Evolutionary conservation across 768 basidiomycete genomes (phyloP), one percentile per base, ranked within the genome.

Genomic region (Suillus plorans): DNA sequence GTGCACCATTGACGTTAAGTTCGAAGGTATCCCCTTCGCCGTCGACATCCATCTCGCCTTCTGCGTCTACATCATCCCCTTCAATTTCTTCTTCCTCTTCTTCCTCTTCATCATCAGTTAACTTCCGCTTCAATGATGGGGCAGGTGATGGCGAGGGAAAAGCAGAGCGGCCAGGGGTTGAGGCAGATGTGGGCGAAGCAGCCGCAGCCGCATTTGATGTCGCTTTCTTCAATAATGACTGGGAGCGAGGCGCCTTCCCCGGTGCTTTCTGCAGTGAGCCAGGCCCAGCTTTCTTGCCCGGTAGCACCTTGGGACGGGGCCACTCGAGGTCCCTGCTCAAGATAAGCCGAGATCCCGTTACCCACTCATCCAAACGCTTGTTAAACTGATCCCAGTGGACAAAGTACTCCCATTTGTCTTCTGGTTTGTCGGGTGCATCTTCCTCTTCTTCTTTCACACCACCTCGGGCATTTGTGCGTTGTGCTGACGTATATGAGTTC

Each of bases 341-440:
- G 49, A 99, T 85, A 63, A 99, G 85, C 47, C 97, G 87, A 1
- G 92, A 90, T 18, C 92, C 94, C 16, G 91, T 80, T 28, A 99
- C 90, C 97, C 97, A 99, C 62, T 97, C 97, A 74, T 99, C 97
- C 47, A 99, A 82, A 67, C 97, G 95, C 77, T 99, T 99, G 82
- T 99, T 99, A 85, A 98, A 99, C 68, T 94, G 88, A 70, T 98
- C 95, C 90, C 97, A 99, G 73, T 99, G 97, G 22, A 99, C 94
- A 73, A 99, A 99, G 81, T 89, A 99, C 76, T 99, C 96, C 76
- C 87, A 85, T 70, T 91, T 89, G 75, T 95, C 93, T 71, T 90
- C 89, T 10, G 86, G 84, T 64, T 84, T 84, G 45, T 80, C 69
- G 25, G 72, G 69, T n/a, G 81, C 81, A 47, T 84, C 82, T 52